Base-by-base conservation (phyloP, 345 rosid species). In the Ailanthus altissimus region DNA sequence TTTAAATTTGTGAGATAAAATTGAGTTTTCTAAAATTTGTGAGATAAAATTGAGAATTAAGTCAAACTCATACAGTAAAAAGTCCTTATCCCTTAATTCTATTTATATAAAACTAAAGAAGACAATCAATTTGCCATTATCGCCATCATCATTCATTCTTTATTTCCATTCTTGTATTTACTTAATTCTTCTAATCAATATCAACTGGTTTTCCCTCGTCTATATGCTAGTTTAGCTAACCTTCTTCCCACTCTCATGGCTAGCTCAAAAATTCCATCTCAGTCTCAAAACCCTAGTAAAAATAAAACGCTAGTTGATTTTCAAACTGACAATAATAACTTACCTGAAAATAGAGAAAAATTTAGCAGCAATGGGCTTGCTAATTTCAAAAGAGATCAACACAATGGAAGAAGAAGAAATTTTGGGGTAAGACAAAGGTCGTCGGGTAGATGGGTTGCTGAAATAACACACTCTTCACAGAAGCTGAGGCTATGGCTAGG, bases 381-480 rank as follows among this genome's bases (percentile, higher is more conserved):
- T 14, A 21, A 40, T 14, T 36, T 7, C 61, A 57, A 16, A 6
- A 63, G 15, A 9, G 45, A 40, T 46, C 21, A 6, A 8, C 43
- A 26, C 6, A 38, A 25, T 1, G 75, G 65, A 51, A 81, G 72
- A 43, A 81, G 70, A 77, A 83, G 80, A 70, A 86, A 73, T 69
- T 80, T 87, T 6, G 91, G 89, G 61, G 91, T 86, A 69, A 86
- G 91, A 69, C 91, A 88, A 66, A 81, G 91, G 69, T 88, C 89
- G 0, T 88, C 91, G 0, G 89, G 91, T 1, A 86, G 88, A 83
- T 88, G 91, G 91, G 91, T 85, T 7, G 89, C 91, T 6, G 91
- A 88, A 75, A 88, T 88, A 76, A 88, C 85, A 79, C 82, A 86
- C 67, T 77, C 88, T 20, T 75, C 86, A n/a, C 84, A 84, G 79